Evolutionary conservation across 352 stramenopile genomes (phyloP).

Genomic region (Halophytophthora batemanensis): DNA sequence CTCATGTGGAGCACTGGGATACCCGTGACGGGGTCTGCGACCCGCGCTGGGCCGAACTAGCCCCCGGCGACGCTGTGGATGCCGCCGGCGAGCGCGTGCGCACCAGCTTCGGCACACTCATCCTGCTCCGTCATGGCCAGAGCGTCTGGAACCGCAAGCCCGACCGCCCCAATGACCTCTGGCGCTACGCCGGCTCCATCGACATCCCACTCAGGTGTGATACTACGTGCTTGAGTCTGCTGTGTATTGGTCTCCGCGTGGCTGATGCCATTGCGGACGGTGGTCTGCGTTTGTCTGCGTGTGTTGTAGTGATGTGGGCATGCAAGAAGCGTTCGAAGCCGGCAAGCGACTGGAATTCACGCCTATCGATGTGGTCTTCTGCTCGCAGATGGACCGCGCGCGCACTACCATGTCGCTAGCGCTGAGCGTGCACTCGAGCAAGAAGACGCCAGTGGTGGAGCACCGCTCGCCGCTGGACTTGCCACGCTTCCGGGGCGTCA

Average conservation of each 20-base stretch:
- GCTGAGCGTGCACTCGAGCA: slow-evolving; percentile 77
- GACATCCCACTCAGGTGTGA: slow-evolving; percentile 77
- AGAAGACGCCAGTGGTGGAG: slow-evolving; percentile 78
- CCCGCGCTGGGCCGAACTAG: slow-evolving; percentile 51
- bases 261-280: not conserved
- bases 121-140: slow-evolving; percentile 80
- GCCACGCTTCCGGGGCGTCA: slow-evolving; percentile 64
- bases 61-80: slow-evolving; percentile 19
- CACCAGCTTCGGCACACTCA: slow-evolving; percentile 71
- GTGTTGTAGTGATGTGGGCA: slow-evolving; percentile 56
- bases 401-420: slow-evolving; percentile 73
- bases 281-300: not conserved
- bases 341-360: slow-evolving; percentile 73
- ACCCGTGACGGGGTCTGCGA: slow-evolving; percentile 51
- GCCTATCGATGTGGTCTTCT: slow-evolving; percentile 82
- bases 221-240: slow-evolving; percentile 7
- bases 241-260: not conserved
- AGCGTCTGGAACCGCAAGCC: slow-evolving; percentile 87
- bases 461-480: slow-evolving; percentile 70
- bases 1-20: slow-evolving; percentile 73
- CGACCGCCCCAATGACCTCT: slow-evolving; percentile 61
- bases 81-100: slow-evolving; percentile 24
- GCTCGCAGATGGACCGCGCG: slow-evolving; percentile 82
- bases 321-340: slow-evolving; percentile 79
- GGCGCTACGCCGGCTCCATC: slow-evolving; percentile 81